Base-by-base conservation (phyloP, 2,329 filamentous ascomycete genomes). In the Hirsutella minnesotensis region DNA sequence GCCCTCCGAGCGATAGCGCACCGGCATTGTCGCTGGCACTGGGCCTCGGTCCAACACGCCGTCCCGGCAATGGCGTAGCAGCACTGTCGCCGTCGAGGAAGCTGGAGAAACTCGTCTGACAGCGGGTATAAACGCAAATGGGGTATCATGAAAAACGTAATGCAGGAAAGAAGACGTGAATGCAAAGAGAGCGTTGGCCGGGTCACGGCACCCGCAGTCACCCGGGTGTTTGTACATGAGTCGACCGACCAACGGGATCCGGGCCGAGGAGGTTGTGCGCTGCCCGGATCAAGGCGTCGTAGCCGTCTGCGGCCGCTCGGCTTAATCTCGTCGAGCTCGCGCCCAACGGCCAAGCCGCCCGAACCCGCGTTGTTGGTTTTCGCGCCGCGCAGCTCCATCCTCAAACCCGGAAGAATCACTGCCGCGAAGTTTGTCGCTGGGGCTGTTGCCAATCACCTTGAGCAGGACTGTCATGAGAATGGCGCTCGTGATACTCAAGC, bases 401-500 rank as follows among this genome's bases (percentile, higher is more conserved):
- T 76, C 65, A 48, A 74, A 70, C 20, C 66, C 67, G 2, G 57
- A 56, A 2, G 62, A 60, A 36, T 70, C 62, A 21, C 42, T 54
- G 9, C 60, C 58, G 24, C 58, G 49, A 34, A 70, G 62, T 56
- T 72, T 75, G 29, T 58, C 60, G 53, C 65, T 72, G 1, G 69
- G 69, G 33, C 67, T 56, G 50, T 77, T 76, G 18, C 75, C 77
- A 45, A 78, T 64, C 24, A 73, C 59, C 56, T 56, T 80, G 34
- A 94, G 63, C 44, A 86, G 61, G 16, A 79, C 54, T 40, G 78
- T 76, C 81, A 92, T 89, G 44, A 70, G 56, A 19, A 80, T 65
- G 36, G 82, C 82, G 53, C 81, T 83, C 4, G 82, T 49, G 40
- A 94, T 89, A 63, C 87, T 94, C 40, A 80, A 66, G 48, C 76